phyloP scores from a whole-genome alignment of 352 stramenopile genomes.

The Poterioochromonas sp. region DNA sequence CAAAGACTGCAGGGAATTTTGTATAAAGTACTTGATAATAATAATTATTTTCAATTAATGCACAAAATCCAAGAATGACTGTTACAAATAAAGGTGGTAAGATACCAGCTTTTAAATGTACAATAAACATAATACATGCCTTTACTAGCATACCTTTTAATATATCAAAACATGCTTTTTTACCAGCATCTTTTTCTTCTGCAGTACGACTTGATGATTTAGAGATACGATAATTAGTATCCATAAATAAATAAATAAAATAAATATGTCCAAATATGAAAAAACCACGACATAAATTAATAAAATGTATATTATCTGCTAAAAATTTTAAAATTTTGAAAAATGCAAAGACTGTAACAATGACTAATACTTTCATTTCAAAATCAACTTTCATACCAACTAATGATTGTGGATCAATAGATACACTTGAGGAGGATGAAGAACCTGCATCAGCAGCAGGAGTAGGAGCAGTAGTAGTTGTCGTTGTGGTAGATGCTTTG shows the following conservation, averaged over 20 bases:
- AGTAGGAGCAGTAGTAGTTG: no score
- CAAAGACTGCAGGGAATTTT: not conserved
- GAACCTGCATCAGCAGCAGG: not conserved
- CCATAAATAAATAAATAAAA: not conserved
- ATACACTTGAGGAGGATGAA: not conserved
- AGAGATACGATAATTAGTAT: not conserved
- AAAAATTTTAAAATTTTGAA: not conserved
- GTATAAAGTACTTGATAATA: constrained; percentile 12
- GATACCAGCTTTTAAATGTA: not conserved
- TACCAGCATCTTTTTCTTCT: not conserved
- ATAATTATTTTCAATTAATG: constrained; percentile 21
- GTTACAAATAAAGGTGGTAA: not conserved
- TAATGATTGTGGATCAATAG: not conserved
- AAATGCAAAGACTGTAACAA: constrained; percentile 1
- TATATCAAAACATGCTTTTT: not conserved
- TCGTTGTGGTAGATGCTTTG: no score
- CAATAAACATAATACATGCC: not conserved
- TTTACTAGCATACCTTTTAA: not conserved
- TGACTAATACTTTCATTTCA: not conserved
- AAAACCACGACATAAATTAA: not conserved
- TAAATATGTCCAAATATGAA: constrained; percentile 4
- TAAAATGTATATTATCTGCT: not conserved
- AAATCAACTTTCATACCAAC: not conserved
- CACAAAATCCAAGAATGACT: constrained; percentile 1
- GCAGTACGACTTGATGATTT: not conserved